Percentiles rank a stretch among this genome's conserved stretches.
Conservation (phyloP, 805 yeast genomes). For the Saccharomycopsis selenospora region DNA sequence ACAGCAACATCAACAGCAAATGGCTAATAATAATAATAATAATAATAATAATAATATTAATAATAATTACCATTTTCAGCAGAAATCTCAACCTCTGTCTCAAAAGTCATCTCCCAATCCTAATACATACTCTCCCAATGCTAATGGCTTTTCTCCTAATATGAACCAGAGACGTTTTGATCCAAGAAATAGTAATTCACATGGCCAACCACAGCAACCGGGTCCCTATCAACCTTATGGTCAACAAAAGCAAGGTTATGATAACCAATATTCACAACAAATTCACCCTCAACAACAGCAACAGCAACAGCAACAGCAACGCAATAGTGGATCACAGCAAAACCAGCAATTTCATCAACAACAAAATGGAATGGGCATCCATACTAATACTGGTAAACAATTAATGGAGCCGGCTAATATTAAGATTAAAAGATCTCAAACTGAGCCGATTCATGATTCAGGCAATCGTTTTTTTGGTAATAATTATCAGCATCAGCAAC, state of each 20-base stretch:
- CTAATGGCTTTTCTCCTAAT: not conserved
- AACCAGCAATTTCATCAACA: not conserved
- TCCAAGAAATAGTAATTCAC: slow-evolving; percentile 1
- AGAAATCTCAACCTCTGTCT: too few relatives aligned
- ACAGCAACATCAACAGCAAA: slow-evolving; percentile 1
- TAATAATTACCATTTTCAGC: not conserved
- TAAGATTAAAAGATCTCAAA: not conserved
- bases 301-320: slow-evolving; percentile 11
- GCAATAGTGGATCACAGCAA: slow-evolving; percentile 4
- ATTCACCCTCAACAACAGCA: slow-evolving; percentile 25
- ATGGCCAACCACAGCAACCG: slow-evolving; percentile 17
- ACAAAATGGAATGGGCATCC: not conserved
- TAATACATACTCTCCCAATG: too few relatives aligned
- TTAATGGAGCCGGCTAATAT: slow-evolving; percentile 1
- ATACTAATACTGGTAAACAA: not conserved
- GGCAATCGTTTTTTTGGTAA: too few relatives aligned
- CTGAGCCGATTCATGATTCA: not conserved
- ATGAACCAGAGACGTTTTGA: slow-evolving; percentile 18
- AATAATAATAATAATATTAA: not conserved
- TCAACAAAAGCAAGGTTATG: not conserved
- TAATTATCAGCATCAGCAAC: slow-evolving; percentile 17
- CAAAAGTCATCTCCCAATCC: too few relatives aligned
- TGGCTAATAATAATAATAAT: not conserved
- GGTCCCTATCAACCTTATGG: slow-evolving; percentile 4
- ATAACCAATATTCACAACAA: slow-evolving; percentile 23